Conservation (phyloP, 345 rosid genomes). For the Linum lewisii region DNA sequence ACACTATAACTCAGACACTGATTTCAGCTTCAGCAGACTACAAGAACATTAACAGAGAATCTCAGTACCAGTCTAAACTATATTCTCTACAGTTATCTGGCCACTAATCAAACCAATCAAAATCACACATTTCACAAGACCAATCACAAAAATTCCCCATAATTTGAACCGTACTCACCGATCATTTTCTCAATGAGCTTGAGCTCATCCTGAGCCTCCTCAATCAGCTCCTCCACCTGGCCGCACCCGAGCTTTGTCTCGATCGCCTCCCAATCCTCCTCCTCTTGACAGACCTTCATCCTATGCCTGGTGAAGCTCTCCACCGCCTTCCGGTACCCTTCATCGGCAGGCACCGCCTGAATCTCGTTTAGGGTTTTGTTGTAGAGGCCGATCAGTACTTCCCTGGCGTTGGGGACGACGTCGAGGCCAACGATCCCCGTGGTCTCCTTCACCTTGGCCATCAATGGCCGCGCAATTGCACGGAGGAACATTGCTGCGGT, state of each 20-base stretch:
- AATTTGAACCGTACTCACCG: constrained; percentile 35
- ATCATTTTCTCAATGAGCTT: constrained; percentile 86
- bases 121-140: no score
- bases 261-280: constrained; percentile 79
- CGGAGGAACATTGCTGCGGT: constrained; percentile 63
- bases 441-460: constrained; percentile 86
- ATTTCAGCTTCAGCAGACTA: neutral
- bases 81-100: no score
- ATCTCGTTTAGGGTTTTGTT: constrained; percentile 87
- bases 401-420: constrained; percentile 88
- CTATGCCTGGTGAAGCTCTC: constrained; percentile 82
- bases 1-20: no score
- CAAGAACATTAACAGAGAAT: neutral
- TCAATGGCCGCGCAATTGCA: constrained; percentile 71
- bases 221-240: constrained; percentile 96
- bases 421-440: constrained; percentile 95
- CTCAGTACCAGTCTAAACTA: neutral
- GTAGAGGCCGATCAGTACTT: constrained; percentile 67
- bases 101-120: neutral
- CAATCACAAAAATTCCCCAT: no score
- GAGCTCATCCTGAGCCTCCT: constrained; percentile 94
- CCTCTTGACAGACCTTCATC: constrained; percentile 64
- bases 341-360: constrained; percentile 87
- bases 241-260: constrained; percentile 88
- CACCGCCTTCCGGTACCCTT: constrained; percentile 93